Percentiles rank a stretch among this genome's conserved stretches.
Conservation (phyloP, 179 eudicot genomes). For the Gypsophila paniculata region DNA sequence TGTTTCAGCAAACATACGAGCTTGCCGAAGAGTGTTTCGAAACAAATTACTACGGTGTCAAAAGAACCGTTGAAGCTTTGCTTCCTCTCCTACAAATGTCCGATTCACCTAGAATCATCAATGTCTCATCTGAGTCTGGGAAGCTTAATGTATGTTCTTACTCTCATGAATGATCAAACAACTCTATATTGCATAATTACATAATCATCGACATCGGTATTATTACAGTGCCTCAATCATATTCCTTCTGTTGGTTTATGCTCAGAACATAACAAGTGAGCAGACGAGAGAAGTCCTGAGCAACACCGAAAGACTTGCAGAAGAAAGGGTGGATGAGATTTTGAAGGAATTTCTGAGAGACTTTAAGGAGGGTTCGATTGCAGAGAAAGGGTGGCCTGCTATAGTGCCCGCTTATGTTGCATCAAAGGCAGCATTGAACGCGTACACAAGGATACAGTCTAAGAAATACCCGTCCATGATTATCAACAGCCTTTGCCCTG, state of each 20-base stretch:
- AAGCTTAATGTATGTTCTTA: slow-evolving; percentile 26
- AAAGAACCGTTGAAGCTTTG: slow-evolving; percentile 24
- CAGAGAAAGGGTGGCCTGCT: slow-evolving; percentile 52
- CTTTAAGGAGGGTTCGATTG: slow-evolving; percentile 35
- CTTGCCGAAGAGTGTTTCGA: slow-evolving; percentile 28
- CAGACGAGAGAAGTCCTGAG: slow-evolving; percentile 19
- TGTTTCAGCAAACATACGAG: slow-evolving; percentile 21
- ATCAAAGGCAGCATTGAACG: slow-evolving; percentile 58
- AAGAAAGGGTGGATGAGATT: slow-evolving; percentile 46
- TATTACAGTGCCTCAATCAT: neutral
- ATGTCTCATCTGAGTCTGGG: slow-evolving; percentile 37
- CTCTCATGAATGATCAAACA: neutral
- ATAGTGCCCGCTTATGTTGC: slow-evolving; percentile 36
- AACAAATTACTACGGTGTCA: slow-evolving; percentile 37
- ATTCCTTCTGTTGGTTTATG: neutral
- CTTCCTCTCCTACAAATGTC: slow-evolving; percentile 34
- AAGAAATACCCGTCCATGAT: slow-evolving; percentile 35
- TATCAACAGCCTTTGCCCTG: slow-evolving; percentile 56
- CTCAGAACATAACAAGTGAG: slow-evolving; percentile 31
- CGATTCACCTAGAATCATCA: slow-evolving; percentile 49
- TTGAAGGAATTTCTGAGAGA: slow-evolving; percentile 40
- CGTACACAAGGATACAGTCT: slow-evolving; percentile 61
- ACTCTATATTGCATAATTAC: too few species aligned
- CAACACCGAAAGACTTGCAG: slow-evolving; percentile 41
- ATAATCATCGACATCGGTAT: too few species aligned